Evolutionary conservation across 768 basidiomycete species (phyloP).

Genomic region (Lentinula lateritia): DNA sequence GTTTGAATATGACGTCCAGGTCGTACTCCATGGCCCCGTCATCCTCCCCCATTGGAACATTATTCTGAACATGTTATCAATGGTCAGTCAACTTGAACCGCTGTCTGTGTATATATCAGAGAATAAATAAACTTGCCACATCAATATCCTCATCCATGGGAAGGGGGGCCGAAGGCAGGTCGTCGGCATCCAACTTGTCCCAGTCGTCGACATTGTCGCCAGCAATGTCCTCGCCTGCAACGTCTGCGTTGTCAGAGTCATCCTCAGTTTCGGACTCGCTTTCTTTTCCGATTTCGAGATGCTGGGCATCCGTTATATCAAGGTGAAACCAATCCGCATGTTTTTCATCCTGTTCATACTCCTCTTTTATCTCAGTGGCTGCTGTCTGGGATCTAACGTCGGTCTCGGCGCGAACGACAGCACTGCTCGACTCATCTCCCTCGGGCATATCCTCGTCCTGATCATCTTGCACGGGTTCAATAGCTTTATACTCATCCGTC

Average conservation of each 20-base stretch:
- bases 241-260: conserved; percentile 66
- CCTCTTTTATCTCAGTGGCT: conserved; percentile 14
- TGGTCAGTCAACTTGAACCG: neutral
- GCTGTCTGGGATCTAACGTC: conserved; percentile 2
- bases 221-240: conserved; percentile 24
- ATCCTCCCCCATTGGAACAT: conserved; percentile 66
- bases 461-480: conserved; percentile 21
- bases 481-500: conserved; percentile 46
- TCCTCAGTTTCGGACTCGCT: conserved; percentile 59
- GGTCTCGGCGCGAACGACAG: neutral
- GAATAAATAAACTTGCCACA: neutral
- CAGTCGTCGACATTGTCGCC: neutral
- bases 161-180: neutral
- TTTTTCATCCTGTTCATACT: conserved; percentile 35
- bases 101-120: neutral
- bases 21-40: conserved; percentile 74
- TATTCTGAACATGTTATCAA: neutral
- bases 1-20: conserved; percentile 70
- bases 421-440: neutral
- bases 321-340: conserved; percentile 61
- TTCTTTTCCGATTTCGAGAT: conserved; percentile 16
- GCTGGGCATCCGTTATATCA: conserved; percentile 25
- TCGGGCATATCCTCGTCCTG: conserved; percentile 6
- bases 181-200: conserved; percentile 3
- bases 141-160: conserved; percentile 16